Evolutionary conservation across 306 rosid species (phyloP).

Genomic region (Cucurbita ficifolia): DNA sequence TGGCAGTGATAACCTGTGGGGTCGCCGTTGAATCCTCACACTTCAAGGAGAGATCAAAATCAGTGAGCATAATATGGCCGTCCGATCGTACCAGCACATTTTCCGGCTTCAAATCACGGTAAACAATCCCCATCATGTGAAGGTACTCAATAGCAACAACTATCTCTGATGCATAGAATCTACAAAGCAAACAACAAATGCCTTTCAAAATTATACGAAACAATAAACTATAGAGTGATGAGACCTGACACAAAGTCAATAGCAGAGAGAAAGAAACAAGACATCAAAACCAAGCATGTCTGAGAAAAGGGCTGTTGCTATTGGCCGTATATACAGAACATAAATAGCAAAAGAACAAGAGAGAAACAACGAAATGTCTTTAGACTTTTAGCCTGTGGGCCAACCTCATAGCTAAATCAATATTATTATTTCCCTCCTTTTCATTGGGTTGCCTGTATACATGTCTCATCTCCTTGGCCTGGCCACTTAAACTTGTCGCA

Average conservation of each 20-base stretch:
- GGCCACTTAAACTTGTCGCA: neutral
- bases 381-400: neutral
- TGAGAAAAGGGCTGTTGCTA: neutral
- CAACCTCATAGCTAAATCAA: neutral
- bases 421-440: neutral
- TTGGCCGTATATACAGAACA: neutral
- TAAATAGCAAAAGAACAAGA: slow-evolving; percentile 4
- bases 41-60: slow-evolving; percentile 55
- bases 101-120: slow-evolving; percentile 76
- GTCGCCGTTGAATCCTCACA: slow-evolving; percentile 30
- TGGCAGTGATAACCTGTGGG: slow-evolving; percentile 26
- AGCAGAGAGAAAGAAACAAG: neutral
- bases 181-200: slow-evolving; percentile 11
- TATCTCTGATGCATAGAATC: slow-evolving; percentile 74
- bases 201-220: neutral
- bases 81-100: slow-evolving; percentile 65
- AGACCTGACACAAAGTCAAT: slow-evolving; percentile 2
- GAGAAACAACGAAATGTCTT: slow-evolving; percentile 2
- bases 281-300: slow-evolving; percentile 2
- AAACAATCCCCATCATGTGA: slow-evolving; percentile 86
- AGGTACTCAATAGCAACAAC: slow-evolving; percentile 70
- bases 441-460: neutral
- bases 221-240: neutral
- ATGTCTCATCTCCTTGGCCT: neutral
- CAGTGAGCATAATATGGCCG: slow-evolving; percentile 77